These are phyloP conservation scores for Rusavskia elegans DNA, from an alignment of 495 filamentous ascomycete species.

Conservation along the genomic window DNA sequence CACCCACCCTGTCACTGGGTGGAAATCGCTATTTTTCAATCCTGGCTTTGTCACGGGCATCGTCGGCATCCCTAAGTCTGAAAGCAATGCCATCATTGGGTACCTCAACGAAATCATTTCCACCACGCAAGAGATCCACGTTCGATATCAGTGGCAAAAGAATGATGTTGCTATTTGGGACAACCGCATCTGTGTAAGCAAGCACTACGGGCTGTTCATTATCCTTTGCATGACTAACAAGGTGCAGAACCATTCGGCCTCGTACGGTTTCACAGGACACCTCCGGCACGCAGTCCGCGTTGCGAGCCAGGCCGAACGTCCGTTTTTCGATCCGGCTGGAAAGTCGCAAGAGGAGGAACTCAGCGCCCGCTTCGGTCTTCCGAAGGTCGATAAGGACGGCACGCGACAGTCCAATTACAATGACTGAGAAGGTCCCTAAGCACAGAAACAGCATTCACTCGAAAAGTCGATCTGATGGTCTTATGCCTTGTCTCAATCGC, in stretches of 20 bases:
- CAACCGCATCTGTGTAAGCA: constrained; percentile 44
- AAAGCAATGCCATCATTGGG: constrained; percentile 48
- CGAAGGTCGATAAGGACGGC: constrained; percentile 43
- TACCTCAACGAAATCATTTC: constrained; percentile 49
- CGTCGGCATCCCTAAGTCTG: constrained; percentile 51
- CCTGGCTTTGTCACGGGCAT: constrained; percentile 69
- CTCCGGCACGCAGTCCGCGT: constrained; percentile 49
- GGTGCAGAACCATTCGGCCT: constrained; percentile 40
- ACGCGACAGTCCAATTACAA: constrained; percentile 47
- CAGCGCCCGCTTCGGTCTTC: constrained; percentile 30
- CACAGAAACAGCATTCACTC: not conserved
- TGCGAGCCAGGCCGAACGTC: constrained; percentile 39
- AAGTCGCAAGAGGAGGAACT: constrained; percentile 45
- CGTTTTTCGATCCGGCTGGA: constrained; percentile 32
- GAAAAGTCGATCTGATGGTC: too few species aligned
- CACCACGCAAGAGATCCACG: constrained; percentile 50
- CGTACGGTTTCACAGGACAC: constrained; percentile 46
- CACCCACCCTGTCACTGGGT: constrained; percentile 59
- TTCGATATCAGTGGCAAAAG: constrained; percentile 54
- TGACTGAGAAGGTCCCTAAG: constrained; percentile 22
- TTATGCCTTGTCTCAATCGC: too few species aligned
- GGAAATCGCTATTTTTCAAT: constrained; percentile 68
- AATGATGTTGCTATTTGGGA: constrained; percentile 65
- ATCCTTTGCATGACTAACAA: not conserved
- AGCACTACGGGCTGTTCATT: not conserved